phyloP scores from a whole-genome alignment of 345 rosid genomes.

The Nephelium lappaceum region DNA sequence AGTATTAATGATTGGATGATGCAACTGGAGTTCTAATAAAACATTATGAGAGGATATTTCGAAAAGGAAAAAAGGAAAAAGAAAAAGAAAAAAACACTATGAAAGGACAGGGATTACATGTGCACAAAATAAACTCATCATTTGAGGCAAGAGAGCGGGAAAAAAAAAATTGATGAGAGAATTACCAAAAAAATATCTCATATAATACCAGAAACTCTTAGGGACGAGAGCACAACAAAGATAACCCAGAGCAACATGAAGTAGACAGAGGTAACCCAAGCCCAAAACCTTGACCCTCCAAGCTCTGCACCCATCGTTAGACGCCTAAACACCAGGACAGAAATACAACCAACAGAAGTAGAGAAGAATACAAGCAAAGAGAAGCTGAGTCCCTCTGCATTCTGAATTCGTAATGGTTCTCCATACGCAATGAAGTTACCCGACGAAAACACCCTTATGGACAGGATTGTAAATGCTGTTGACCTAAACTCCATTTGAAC shows the following conservation, averaged over 20 bases:
- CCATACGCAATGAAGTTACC: constrained; percentile 64
- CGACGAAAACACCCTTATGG: too few relatives aligned
- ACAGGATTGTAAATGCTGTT: too few relatives aligned
- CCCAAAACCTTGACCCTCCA: constrained; percentile 89
- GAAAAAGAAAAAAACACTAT: too few relatives aligned
- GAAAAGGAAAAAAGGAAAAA: too few relatives aligned
- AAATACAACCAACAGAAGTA: constrained; percentile 78
- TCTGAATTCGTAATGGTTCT: constrained; percentile 65
- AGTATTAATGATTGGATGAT: background rate
- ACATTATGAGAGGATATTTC: background rate
- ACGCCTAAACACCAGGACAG: constrained; percentile 74
- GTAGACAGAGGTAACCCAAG: constrained; percentile 66
- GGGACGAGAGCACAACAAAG: constrained; percentile 78
- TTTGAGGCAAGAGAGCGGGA: background rate
- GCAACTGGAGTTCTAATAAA: background rate
- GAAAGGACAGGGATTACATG: background rate
- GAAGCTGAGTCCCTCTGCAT: constrained; percentile 78
- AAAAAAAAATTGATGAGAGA: too few relatives aligned
- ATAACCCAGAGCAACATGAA: constrained; percentile 82
- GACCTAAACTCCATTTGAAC: too few relatives aligned
- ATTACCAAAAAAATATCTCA: constrained; percentile 28
- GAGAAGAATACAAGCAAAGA: constrained; percentile 79
- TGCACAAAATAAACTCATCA: background rate
- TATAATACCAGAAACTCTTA: constrained; percentile 61
- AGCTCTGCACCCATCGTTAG: constrained; percentile 80